Base-by-base conservation (phyloP, 768 basidiomycete species). In the Panaeolus cyanescens region DNA sequence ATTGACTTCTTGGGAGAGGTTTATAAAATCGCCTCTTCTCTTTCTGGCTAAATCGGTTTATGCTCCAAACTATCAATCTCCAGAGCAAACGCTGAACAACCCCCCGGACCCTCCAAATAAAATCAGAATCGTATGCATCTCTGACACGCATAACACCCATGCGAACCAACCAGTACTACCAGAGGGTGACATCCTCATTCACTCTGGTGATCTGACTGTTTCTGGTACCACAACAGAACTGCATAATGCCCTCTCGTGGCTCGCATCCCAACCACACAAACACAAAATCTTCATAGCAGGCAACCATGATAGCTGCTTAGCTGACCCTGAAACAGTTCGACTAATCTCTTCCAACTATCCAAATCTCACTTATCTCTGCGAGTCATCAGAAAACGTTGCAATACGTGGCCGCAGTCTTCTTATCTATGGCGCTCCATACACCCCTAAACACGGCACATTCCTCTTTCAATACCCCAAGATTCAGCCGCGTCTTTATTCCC, bases 221-320 rank as follows among this genome's bases (percentile, higher is more conserved):
- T 74, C 72, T 3, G 75, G 80, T 2, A 73, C 75, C 17, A 53
- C 56, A 10, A n/a, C 62, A 28, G 75, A 80, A 56, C 67, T 79
- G 15, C 56, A 64, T 33, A 59, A 61, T 10, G 69, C 68, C 15
- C 69, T 81, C 1, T 54, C 62, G 7, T 77, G 75, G 77, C 65
- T 72, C 36, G 33, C 54, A n/a, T 59, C 54, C 12, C 74, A 74
- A 25, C 72, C 79, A 25, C 76, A 83, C 56, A 70, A 65, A 0
- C 58, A 77, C 68, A 83, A 81, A 56, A 34, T 81, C 19, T 72
- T 79, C 61, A 74, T 81, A 32, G 81, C 75, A 7, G 81, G 81
- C 1, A 81, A 82, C 60, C 81, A 80, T 66, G 80, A 81, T 54
- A n/a, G 31, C 1, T 56, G 60, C 10, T 72, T 80, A 36, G 62